Evolutionary conservation across 2,329 filamentous ascomycete species (phyloP), one percentile per base, ranked within the genome.

Genomic region (Colletotrichum somersetense): DNA sequence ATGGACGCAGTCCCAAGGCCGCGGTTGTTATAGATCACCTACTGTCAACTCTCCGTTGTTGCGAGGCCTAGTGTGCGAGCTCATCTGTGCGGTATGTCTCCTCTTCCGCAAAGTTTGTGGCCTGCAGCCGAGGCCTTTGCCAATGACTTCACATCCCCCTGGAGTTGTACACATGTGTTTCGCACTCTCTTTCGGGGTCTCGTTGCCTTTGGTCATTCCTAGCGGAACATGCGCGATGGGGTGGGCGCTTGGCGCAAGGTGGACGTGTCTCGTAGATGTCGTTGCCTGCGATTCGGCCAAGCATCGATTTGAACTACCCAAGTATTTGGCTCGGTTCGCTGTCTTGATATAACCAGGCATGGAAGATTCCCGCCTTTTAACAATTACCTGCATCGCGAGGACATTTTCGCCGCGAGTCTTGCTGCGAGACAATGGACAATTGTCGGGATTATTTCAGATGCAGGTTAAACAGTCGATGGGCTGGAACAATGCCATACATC

Each of bases 1-100:
- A 73, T 72, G 72, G 72, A 50, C 56, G 72, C 72, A 72, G 61
- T 72, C 59, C 16, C 57, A 61, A 23, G 59, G 66, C 68, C 65
- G 68, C 55, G 63, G 50, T 63, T 68, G 56, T 67, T 58, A 67
- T 68, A 73, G 65, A 72, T 70, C 66, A 69, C 66, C 70, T 64
- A 64, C 53, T 70, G 55, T 70, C 61, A 33, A 70, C 59, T 71
- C 68, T 38, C 40, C 26, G 30, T 52, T 48, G 44, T 52, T 38
- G 18, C 20, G 10, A 14, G 7, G 35, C 8, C 35, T 23, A 20
- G 33, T 35, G 5, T 16, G 26, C 10, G 26, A 20, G 26, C 50
- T 10, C 3, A 23, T 6, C 26, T 23, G 14, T 53, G 26, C 23
- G 10, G 26, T 30, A 10, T 11, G 18, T 46, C 35, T 38, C 35